Conservation (phyloP, 2,329 filamentous ascomycete genomes). For the Ceratocystis smalleyi region DNA sequence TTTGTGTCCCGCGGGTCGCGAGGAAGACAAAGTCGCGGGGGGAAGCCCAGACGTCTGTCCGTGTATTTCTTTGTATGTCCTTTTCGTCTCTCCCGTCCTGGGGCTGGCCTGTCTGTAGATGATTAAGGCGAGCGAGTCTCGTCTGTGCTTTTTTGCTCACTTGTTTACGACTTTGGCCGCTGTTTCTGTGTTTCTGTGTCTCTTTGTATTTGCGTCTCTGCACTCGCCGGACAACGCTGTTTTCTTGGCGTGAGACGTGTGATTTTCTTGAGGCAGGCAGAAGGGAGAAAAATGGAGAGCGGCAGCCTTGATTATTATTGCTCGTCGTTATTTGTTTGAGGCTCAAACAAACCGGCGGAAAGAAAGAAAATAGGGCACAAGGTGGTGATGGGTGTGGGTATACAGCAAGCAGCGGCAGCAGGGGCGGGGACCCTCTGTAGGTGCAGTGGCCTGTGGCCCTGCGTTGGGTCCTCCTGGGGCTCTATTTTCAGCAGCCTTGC, state of each 20-base stretch:
- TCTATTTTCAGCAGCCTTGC: too few species aligned
- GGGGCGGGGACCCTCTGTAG: too few species aligned
- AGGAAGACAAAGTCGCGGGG: not conserved
- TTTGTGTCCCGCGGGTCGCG: too few species aligned
- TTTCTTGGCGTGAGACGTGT: not conserved
- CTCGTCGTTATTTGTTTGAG: not conserved
- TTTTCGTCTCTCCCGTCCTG: not conserved
- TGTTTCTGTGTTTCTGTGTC: not conserved
- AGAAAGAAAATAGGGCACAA: not conserved
- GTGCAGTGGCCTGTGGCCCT: too few species aligned
- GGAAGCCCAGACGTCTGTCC: not conserved
- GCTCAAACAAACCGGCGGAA: not conserved
- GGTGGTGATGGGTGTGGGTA: not conserved
- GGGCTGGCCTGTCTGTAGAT: not conserved
- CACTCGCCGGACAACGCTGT: not conserved
- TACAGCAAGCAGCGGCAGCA: not conserved
- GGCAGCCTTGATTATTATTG: not conserved
- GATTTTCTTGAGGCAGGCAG: not conserved
- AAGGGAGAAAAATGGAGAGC: not conserved
- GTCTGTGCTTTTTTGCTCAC: not conserved
- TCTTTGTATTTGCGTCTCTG: not conserved
- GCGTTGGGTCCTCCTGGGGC: too few species aligned
- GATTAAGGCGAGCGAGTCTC: not conserved
- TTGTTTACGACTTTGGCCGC: not conserved
- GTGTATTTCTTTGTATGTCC: not conserved